Evolutionary conservation across 768 basidiomycete genomes (phyloP), one percentile per base, ranked within the genome.

Genomic region (Tylopilus intermedius): DNA sequence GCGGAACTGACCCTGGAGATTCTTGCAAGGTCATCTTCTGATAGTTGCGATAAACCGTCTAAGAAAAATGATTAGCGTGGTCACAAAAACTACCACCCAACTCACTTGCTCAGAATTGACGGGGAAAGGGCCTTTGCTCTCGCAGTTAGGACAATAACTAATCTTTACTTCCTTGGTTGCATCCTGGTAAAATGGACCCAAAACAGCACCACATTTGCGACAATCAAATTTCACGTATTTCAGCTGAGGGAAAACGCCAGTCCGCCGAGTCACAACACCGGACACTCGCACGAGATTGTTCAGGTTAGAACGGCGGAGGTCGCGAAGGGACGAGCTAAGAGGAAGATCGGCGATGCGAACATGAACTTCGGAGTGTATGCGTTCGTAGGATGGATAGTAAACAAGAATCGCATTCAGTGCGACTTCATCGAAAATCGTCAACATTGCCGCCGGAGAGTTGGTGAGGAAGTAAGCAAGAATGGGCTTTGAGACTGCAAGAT

Each of bases 221-320:
- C 96, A 99, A 68, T 98, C 93, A 63, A 99, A 99, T 68, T 97
- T 98, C 69, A 99, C 94, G 64, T 97, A 96, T 74, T 99, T 98
- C 54, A 99, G 75, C 69, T 99, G 96, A n/a, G 96, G 96, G 71
- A 98, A 98, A 9, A 99, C 94, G 9, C 96, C 95, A 8, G 86
- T 92, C 37, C 96, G 80, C 53, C 96, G 77, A 1, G 96, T 99
- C 42, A 99, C 96, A 15, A 99, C 96, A 11, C 96, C 96, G 8
- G 87, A 83, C 7, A 99, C 89, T 35, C 96, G 88, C 30, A 99
- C 94, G 40, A 99, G 86, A 58, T 90, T 93, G 74, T 98, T 97
- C 45, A 98, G 79, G 65, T 98, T 88, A 38, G 82, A 79, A 45
- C 96, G 86, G 26, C 96, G 87, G 33, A 99, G 83, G 64, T 98